Percentiles rank a stretch among this genome's conserved stretches.
Conservation (phyloP, 805 yeast genomes). For the Cyberlindnera maritima region DNA sequence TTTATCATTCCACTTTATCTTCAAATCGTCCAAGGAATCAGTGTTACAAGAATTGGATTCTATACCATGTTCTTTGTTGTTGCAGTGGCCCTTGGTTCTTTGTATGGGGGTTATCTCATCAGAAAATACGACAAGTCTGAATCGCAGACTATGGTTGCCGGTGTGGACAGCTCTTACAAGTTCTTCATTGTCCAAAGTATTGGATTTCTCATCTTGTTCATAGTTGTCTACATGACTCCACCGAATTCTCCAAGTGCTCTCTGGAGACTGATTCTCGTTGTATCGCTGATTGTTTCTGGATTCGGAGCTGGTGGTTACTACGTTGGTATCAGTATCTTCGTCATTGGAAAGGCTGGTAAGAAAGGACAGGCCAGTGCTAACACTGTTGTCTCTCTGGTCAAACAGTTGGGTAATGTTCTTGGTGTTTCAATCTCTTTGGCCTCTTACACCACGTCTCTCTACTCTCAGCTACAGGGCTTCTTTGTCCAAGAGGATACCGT, state of each 20-base stretch:
- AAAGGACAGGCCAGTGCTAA: slow-evolving; percentile 43
- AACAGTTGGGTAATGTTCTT: slow-evolving; percentile 42
- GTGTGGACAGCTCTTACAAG: slow-evolving; percentile 16
- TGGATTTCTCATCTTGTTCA: slow-evolving; percentile 20
- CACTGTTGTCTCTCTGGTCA: slow-evolving; percentile 42
- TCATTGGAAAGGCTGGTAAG: slow-evolving; percentile 40
- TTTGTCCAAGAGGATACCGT: slow-evolving; percentile 16
- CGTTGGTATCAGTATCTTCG: slow-evolving; percentile 37
- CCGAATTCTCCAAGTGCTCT: slow-evolving; percentile 13
- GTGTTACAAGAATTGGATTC: slow-evolving; percentile 36
- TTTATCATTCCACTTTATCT: slow-evolving; percentile 40
- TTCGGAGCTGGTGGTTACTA: slow-evolving; percentile 40
- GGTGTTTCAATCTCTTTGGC: slow-evolving; percentile 41
- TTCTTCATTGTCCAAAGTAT: slow-evolving; percentile 18
- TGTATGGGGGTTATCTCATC: slow-evolving; percentile 35
- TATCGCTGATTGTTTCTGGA: slow-evolving; percentile 34
- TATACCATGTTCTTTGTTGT: slow-evolving; percentile 41
- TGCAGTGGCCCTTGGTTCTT: slow-evolving; percentile 38
- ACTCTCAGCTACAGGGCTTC: slow-evolving; percentile 27
- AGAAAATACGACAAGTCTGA: slow-evolving; percentile 24
- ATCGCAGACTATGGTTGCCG: slow-evolving; percentile 22
- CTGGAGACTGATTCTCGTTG: slow-evolving; percentile 25
- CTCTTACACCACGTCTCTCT: slow-evolving; percentile 31
- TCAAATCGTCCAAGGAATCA: slow-evolving; percentile 41
- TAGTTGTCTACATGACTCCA: slow-evolving; percentile 4